phyloP scores from a whole-genome alignment of 306 rosid species.

The Quercus gilva region DNA sequence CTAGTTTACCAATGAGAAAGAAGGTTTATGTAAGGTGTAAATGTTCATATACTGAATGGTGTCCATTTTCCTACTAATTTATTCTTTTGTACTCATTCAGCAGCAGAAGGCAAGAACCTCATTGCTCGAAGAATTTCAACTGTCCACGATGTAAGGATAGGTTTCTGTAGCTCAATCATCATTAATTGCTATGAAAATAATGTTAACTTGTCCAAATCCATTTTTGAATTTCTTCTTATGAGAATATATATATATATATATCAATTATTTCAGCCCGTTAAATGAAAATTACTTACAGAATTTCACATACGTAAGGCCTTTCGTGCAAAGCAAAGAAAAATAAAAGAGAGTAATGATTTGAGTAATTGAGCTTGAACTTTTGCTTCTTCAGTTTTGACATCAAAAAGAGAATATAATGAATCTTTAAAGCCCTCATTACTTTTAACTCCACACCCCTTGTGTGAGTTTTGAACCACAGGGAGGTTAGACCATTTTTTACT shows the following conservation, averaged over 20 bases:
- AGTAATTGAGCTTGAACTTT: not conserved
- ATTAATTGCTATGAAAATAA: conserved; percentile 5
- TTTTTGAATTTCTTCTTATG: not conserved
- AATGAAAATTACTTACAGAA: not conserved
- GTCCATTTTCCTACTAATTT: conserved; percentile 3
- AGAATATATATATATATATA: not conserved
- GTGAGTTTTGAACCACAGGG: not conserved
- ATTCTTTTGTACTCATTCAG: conserved; percentile 10
- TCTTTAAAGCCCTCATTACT: not conserved
- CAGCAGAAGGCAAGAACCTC: conserved; percentile 48
- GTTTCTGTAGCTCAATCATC: not conserved
- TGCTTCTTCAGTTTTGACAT: not conserved
- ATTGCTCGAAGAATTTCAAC: conserved; percentile 47
- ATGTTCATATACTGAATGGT: not conserved
- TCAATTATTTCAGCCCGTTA: not conserved
- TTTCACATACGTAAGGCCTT: too few relatives aligned
- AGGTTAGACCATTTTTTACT: not conserved
- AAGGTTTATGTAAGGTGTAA: not conserved
- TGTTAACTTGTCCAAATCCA: not conserved
- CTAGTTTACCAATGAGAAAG: not conserved
- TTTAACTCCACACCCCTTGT: not conserved
- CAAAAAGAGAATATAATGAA: not conserved
- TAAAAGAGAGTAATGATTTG: not conserved
- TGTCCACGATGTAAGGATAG: conserved; percentile 72
- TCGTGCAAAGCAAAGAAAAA: not conserved